Conservation (phyloP, 495 filamentous ascomycete species). For the Hypoxylon fuscum region DNA sequence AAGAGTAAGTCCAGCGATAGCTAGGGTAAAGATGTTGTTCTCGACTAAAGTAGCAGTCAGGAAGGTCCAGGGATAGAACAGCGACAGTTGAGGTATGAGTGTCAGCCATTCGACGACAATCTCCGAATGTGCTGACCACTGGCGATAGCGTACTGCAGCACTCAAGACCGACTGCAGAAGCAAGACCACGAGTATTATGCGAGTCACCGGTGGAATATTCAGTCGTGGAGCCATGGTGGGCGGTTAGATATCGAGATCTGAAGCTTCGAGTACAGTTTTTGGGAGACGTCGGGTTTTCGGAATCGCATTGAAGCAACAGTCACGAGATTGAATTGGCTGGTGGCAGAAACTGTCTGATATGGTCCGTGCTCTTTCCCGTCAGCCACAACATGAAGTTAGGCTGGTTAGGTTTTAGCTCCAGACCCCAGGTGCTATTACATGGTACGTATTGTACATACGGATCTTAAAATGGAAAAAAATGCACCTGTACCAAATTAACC, state of each 20-base stretch:
- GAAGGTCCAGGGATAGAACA: conserved; percentile 94
- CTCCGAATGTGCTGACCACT: conserved; percentile 63
- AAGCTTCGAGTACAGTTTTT: conserved; percentile 22
- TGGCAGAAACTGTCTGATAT: conserved; percentile 19
- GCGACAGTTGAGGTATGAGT: conserved; percentile 80
- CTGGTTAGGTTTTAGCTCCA: conserved; percentile 2
- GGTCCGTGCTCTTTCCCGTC: conserved; percentile 26
- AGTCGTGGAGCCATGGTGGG: conserved; percentile 81
- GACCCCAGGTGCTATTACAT: conserved; percentile 1
- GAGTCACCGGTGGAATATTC: conserved; percentile 91
- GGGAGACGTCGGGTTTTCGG: conserved; percentile 34
- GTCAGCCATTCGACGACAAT: conserved; percentile 85
- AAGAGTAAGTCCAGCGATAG: conserved; percentile 80
- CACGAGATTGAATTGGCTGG: conserved; percentile 23
- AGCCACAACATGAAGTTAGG: conserved; percentile 18
- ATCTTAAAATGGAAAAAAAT: conserved; percentile 26
- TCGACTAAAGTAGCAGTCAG: conserved; percentile 88
- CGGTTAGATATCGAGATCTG: conserved; percentile 21
- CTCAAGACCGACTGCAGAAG: conserved; percentile 82
- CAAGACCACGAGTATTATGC: conserved; percentile 77
- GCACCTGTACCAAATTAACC: conserved; percentile 25
- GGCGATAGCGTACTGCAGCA: conserved; percentile 76
- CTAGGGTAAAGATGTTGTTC: conserved; percentile 88
- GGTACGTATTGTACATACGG: no score
- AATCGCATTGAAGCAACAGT: conserved; percentile 33